A percentile compares a stretch with the other conserved stretches of the same genome.
Evolutionary conservation across 306 rosid genomes (phyloP).

Genomic region (Lathyrus tuberosus): DNA sequence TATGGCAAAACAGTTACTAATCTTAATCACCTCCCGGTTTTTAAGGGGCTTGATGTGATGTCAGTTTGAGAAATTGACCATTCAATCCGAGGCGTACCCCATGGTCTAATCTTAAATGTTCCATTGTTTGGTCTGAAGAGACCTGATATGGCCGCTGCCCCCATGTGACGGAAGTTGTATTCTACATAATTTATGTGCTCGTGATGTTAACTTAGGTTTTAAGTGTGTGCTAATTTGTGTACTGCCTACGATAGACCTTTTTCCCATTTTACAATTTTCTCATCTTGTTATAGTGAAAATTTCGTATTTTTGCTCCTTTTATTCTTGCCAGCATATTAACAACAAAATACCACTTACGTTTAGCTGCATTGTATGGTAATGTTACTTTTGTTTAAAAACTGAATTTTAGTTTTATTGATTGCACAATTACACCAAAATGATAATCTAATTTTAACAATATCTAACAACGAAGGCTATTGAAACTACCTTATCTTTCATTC

Average conservation of each 20-base stretch:
- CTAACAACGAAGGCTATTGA: too few species aligned
- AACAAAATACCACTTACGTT: too few species aligned
- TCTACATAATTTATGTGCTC: constrained; percentile 59
- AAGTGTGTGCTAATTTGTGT: constrained; percentile 88
- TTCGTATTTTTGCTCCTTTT: constrained; percentile 12
- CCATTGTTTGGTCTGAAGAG: constrained; percentile 76
- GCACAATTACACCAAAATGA: too few species aligned
- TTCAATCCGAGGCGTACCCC: constrained; percentile 53
- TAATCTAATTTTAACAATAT: too few species aligned
- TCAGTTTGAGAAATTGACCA: constrained; percentile 69
- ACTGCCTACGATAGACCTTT: constrained; percentile 39
- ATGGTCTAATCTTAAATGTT: constrained; percentile 56
- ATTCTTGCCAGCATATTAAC: too few species aligned
- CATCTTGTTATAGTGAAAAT: constrained; percentile 44
- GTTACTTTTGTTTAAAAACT: too few species aligned
- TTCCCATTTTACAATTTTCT: not conserved
- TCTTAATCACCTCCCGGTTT: constrained; percentile 60
- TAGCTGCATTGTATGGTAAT: too few species aligned
- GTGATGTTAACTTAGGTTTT: constrained; percentile 71
- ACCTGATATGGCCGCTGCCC: constrained; percentile 73
- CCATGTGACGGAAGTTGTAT: constrained; percentile 79
- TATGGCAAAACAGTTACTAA: constrained; percentile 98
- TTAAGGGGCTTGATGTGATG: constrained; percentile 62
- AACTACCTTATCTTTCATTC: too few species aligned
- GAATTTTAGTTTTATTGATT: too few species aligned